Evolutionary conservation across 148 eudicot species (phyloP).

Genomic region (Vaccinium vitisidaea): DNA sequence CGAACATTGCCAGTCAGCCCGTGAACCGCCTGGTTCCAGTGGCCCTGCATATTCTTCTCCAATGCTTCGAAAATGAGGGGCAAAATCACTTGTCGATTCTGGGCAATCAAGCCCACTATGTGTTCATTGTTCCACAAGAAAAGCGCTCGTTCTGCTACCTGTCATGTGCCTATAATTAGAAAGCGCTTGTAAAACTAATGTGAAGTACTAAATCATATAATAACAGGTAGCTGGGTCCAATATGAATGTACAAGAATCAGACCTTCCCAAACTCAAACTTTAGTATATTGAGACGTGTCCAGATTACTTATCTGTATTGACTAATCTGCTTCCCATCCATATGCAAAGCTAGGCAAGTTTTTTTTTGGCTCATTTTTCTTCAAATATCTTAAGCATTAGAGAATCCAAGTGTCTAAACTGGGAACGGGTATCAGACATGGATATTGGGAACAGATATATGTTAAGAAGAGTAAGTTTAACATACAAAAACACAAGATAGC

Average conservation of each 20-base stretch:
- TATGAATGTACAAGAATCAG: neutral
- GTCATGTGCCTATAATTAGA: conserved; percentile 17
- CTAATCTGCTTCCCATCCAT: neutral
- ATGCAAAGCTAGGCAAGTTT: neutral
- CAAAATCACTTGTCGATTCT: conserved; percentile 39
- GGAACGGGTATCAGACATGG: neutral
- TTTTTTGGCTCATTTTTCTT: neutral
- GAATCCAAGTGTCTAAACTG: neutral
- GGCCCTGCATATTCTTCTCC: conserved; percentile 39
- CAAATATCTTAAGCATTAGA: neutral
- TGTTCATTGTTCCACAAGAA: conserved; percentile 61
- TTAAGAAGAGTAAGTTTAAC: neutral
- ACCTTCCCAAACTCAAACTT: neutral
- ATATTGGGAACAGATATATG: neutral
- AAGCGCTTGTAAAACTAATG: neutral
- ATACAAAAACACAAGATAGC: neutral
- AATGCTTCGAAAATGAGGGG: conserved; percentile 45
- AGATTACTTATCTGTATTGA: neutral
- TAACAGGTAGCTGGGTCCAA: neutral
- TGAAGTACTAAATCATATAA: neutral
- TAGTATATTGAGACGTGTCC: neutral
- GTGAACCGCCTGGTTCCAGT: conserved; percentile 55
- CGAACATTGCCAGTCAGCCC: conserved; percentile 45
- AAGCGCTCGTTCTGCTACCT: conserved; percentile 60
- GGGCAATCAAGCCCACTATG: conserved; percentile 42